These are phyloP conservation scores for Venturia nashicola DNA, from an alignment of 2,329 filamentous ascomycete genomes.

Conservation along the genomic window DNA sequence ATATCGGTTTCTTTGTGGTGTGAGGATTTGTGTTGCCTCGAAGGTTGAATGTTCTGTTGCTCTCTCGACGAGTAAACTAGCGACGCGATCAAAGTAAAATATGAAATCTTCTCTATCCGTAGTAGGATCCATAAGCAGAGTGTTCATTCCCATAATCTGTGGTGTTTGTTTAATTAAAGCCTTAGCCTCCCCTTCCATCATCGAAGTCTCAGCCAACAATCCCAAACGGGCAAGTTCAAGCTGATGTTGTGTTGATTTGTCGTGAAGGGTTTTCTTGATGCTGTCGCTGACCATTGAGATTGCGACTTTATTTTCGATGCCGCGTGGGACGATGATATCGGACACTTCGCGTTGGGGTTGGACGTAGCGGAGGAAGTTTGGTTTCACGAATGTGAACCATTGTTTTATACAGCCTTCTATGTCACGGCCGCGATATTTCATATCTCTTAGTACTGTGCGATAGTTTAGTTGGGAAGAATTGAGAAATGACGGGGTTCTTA, in stretches of 20 bases:
- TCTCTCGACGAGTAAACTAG: slow-evolving; percentile 70
- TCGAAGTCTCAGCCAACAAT: slow-evolving; percentile 12
- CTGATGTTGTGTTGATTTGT: slow-evolving; percentile 76
- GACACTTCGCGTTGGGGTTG: slow-evolving; percentile 83
- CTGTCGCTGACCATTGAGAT: slow-evolving; percentile 94
- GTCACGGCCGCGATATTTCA: slow-evolving; percentile 77
- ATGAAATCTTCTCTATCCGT: slow-evolving; percentile 83
- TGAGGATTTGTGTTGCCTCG: slow-evolving; percentile 49
- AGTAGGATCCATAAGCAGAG: slow-evolving; percentile 70
- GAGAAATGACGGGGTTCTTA: slow-evolving; percentile 30
- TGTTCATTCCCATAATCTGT: slow-evolving; percentile 80
- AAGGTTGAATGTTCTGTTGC: slow-evolving; percentile 40
- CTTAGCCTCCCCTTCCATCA: neutral
- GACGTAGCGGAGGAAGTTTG: slow-evolving; percentile 89
- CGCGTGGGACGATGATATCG: slow-evolving; percentile 87
- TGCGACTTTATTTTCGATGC: slow-evolving; percentile 87
- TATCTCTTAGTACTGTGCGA: slow-evolving; percentile 63
- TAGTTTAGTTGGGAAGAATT: slow-evolving; percentile 9
- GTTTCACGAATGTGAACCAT: slow-evolving; percentile 94
- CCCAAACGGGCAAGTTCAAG: slow-evolving; percentile 68
- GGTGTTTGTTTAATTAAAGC: slow-evolving; percentile 53
- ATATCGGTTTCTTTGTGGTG: slow-evolving; percentile 59
- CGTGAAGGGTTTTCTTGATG: slow-evolving; percentile 72
- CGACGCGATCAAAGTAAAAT: slow-evolving; percentile 90
- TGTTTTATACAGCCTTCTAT: slow-evolving; percentile 96